Percentiles rank a stretch among this genome's conserved stretches.
Conservation (phyloP, 805 yeast genomes). For the Nakazawaea ernobii region DNA sequence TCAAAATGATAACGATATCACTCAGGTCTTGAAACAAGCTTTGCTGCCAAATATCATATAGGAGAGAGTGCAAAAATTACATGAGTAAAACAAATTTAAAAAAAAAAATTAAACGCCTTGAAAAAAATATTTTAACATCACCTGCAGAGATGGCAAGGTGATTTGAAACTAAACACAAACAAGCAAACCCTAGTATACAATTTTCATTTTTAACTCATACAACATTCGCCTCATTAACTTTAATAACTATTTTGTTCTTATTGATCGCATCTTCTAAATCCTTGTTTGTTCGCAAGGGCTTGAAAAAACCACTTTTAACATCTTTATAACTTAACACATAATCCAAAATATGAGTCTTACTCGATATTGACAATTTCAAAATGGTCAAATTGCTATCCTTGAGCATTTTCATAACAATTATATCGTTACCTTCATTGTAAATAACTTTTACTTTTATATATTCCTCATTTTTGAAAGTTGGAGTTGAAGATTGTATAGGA, state of each 20-base stretch:
- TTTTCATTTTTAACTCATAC: background rate
- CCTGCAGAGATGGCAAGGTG: background rate
- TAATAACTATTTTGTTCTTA: slow-evolving; percentile 14
- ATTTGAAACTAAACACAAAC: background rate
- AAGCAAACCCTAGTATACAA: background rate
- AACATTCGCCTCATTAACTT: slow-evolving; percentile 8
- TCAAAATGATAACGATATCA: too few species aligned
- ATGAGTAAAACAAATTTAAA: too few species aligned
- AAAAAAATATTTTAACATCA: too few species aligned
- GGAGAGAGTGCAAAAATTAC: too few species aligned
- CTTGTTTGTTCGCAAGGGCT: slow-evolving; percentile 14
- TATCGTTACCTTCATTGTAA: slow-evolving; percentile 15
- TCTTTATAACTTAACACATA: slow-evolving; percentile 16
- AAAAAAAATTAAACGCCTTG: too few species aligned
- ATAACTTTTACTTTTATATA: slow-evolving; percentile 14
- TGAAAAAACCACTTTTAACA: slow-evolving; percentile 13
- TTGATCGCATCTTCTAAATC: slow-evolving; percentile 14
- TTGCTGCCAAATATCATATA: too few species aligned
- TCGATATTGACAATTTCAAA: slow-evolving; percentile 10
- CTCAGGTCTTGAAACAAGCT: too few species aligned
- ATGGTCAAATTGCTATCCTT: slow-evolving; percentile 13
- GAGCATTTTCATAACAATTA: slow-evolving; percentile 12
- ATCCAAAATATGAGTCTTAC: slow-evolving; percentile 9
- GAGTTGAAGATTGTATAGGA: background rate
- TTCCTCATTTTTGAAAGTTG: background rate